Base-by-base conservation (phyloP, 2,329 filamentous ascomycete species). In the Xylaria sp. region DNA sequence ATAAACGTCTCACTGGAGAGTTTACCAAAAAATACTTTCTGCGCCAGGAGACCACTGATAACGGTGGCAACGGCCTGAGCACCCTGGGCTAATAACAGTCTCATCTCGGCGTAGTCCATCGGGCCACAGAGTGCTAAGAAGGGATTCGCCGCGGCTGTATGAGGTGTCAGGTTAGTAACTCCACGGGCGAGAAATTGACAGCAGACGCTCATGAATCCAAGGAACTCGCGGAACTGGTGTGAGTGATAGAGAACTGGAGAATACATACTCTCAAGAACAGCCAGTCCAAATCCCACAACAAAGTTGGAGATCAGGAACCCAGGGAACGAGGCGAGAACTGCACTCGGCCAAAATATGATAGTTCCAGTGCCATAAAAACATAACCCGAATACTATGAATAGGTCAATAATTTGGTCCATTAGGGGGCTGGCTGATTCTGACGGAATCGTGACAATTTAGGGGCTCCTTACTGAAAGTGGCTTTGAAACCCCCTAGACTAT, bases 291-390 rank as follows among this genome's bases (percentile, higher is more conserved):
- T 0, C 89, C 90, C 56, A 92, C 88, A 34, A 93, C 86, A 67
- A 93, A 85, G 64, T 80, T 86, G 66, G 81, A 86, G 53, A 89
- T 83, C 73, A 91, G 86, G 74, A 93, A 94, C 1, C 91, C 91
- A 13, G 85, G 83, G 66, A 90, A 94, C 1, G 88, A 90, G 50
- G 81, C 80, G 60, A 91, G 82, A 8, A 92, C 83, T 6, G 87
- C 88, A 1, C 87, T 88, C 0, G 90, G 90, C 90, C 90, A 94
- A 75, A 93, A 92, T 75, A 92, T 91, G 64, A 93, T 84, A n/a
- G 89, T 90, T 1, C 88, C 88, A 4, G 84, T 79, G 1, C 87
- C 88, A 70, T 92, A 93, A 56, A 93, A 86, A 64, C 80, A 82
- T 3, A 93, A 78, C 0, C 90, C 90, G 34, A 87, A 79, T 61